phyloP scores from a whole-genome alignment of 2,329 filamentous ascomycete species.

The Cladobotryum protrusum region DNA sequence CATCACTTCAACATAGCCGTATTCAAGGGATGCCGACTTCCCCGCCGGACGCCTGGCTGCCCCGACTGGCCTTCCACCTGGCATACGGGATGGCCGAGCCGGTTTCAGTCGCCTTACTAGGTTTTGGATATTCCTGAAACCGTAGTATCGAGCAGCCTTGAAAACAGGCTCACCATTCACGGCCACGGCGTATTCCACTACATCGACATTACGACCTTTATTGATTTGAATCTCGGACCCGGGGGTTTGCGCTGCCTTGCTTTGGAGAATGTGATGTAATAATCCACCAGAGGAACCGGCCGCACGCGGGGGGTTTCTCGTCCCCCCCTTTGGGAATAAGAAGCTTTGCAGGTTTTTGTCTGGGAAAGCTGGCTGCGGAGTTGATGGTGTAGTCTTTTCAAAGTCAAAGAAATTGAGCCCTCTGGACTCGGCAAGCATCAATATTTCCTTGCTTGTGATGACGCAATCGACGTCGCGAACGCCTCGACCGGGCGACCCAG shows the following conservation, averaged over 20 bases:
- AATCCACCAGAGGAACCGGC: conserved; percentile 86
- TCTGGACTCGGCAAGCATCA: conserved; percentile 80
- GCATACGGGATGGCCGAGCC: conserved; percentile 68
- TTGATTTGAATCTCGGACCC: conserved; percentile 65
- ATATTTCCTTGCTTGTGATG: conserved; percentile 89
- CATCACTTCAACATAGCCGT: conserved; percentile 97
- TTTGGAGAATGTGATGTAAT: conserved; percentile 74
- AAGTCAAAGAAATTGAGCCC: conserved; percentile 70
- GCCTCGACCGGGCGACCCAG: conserved; percentile 42
- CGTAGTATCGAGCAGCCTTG: conserved; percentile 86
- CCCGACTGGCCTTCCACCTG: conserved; percentile 61
- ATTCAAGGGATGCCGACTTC: conserved; percentile 53
- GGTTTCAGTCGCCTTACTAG: conserved; percentile 89
- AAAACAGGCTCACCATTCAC: conserved; percentile 55
- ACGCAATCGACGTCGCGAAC: conserved; percentile 94
- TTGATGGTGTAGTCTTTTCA: conserved; percentile 49
- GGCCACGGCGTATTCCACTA: conserved; percentile 74
- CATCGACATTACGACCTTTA: conserved; percentile 82
- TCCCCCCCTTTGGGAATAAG: conserved; percentile 56
- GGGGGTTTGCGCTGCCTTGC: conserved; percentile 63
- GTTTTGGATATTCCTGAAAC: conserved; percentile 97
- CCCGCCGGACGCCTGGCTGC: conserved; percentile 48
- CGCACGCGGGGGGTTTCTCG: conserved; percentile 40
- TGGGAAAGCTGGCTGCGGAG: conserved; percentile 55
- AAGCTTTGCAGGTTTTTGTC: conserved; percentile 65